These are phyloP conservation scores for Rhizoclosmatium globosum DNA, from an alignment of 192 early-diverging fungal species.

Conservation along the genomic window DNA sequence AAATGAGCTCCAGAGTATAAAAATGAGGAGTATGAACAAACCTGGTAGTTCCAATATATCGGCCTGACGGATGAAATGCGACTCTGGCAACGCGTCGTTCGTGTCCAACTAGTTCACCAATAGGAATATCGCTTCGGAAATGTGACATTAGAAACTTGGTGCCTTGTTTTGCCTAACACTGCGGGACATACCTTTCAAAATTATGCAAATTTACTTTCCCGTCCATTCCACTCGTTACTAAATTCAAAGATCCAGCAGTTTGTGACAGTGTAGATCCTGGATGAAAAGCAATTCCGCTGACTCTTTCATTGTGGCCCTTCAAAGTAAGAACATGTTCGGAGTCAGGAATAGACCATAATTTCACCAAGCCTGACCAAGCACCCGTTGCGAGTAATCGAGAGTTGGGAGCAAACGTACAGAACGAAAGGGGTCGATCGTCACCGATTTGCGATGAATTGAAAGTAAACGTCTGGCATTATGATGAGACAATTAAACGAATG, in stretches of 20 bases:
- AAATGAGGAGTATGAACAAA: constrained; percentile 8
- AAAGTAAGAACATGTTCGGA: constrained; percentile 66
- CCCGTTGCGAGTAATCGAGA: constrained; percentile 79
- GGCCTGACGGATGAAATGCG: constrained; percentile 89
- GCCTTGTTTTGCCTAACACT: not conserved
- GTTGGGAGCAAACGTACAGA: constrained; percentile 82
- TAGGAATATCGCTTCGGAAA: constrained; percentile 66
- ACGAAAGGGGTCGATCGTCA: constrained; percentile 85
- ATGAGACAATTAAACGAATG: not conserved
- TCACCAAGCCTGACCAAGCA: constrained; percentile 85
- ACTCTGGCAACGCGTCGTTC: constrained; percentile 83
- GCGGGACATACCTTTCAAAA: constrained; percentile 67
- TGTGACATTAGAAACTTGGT: not conserved
- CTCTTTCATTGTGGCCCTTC: constrained; percentile 86
- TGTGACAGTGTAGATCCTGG: constrained; percentile 75
- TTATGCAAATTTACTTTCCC: constrained; percentile 83
- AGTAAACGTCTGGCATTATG: constrained; percentile 15
- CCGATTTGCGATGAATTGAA: constrained; percentile 77
- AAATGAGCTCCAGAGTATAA: not conserved
- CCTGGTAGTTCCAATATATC: constrained; percentile 76
- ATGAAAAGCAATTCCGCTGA: constrained; percentile 90
- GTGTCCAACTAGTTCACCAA: constrained; percentile 84
- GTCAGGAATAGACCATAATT: constrained; percentile 87
- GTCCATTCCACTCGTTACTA: constrained; percentile 89
- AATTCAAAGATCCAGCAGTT: constrained; percentile 66